These are phyloP conservation scores for Sporothrix humicola DNA, from an alignment of 2,329 filamentous ascomycete species.

Conservation along the genomic window DNA sequence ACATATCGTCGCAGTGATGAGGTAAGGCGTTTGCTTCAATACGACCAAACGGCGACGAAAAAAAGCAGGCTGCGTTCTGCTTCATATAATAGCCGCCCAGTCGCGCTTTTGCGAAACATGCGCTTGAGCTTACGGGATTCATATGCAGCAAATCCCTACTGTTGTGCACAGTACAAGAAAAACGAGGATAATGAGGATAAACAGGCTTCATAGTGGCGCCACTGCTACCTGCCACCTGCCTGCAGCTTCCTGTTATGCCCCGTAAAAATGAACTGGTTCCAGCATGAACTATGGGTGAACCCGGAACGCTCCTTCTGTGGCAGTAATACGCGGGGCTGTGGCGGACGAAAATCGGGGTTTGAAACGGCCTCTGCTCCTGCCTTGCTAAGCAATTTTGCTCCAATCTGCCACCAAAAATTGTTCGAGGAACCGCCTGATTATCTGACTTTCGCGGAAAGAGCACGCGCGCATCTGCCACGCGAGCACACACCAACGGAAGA, in stretches of 20 bases:
- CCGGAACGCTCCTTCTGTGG: slow-evolving; percentile 21
- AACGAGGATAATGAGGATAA: background rate
- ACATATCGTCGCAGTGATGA: background rate
- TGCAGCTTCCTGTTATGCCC: background rate
- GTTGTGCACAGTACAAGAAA: slow-evolving; percentile 8
- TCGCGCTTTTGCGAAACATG: background rate
- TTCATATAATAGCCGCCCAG: background rate
- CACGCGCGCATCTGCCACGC: background rate
- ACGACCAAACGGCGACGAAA: slow-evolving; percentile 28
- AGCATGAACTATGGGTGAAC: slow-evolving; percentile 19
- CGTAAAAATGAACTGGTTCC: slow-evolving; percentile 9
- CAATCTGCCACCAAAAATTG: background rate
- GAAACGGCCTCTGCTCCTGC: slow-evolving; percentile 33
- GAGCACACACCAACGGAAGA: slow-evolving; percentile 2
- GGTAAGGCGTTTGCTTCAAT: background rate
- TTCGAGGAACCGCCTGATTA: slow-evolving; percentile 13
- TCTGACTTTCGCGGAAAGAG: slow-evolving; percentile 21
- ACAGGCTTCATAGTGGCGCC: slow-evolving; percentile 22
- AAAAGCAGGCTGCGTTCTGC: slow-evolving; percentile 7
- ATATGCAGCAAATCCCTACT: slow-evolving; percentile 24
- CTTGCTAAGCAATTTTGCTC: too few species aligned
- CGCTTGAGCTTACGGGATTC: slow-evolving; percentile 16
- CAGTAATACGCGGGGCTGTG: background rate
- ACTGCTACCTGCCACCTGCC: background rate
- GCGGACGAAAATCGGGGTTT: slow-evolving; percentile 37